Base-by-base conservation (phyloP, 1,139 yeast species). In the Debaryomyces sp. region DNA sequence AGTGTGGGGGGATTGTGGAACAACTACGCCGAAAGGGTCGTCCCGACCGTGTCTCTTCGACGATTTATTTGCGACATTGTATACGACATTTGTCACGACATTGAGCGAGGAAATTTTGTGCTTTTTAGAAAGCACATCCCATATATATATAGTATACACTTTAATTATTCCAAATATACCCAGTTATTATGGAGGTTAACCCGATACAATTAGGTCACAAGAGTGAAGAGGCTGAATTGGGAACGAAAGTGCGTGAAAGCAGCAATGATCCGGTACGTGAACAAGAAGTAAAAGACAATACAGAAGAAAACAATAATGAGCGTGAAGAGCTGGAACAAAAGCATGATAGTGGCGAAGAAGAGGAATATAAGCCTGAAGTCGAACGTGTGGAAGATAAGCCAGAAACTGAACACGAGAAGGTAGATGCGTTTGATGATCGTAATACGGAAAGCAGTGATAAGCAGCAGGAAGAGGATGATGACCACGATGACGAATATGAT, bases 171-270 rank as follows among this genome's bases (percentile, higher is more conserved):
- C 21, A 15, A 15, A 13, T 12, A n/a, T 15, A 26, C 22, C 12
- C 15, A 39, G 6, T 13, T 30, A 30, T 34, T 26, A 48, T 48
- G 50, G 48, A 45, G 34, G 50, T 48, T 9, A 43, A 38, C 18
- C 50, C 50, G 27, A 34, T 48, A 24, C 41, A 35, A 2, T 26
- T 47, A 26, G 35, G 44, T 8, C 23, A 34, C 10, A 41, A 24
- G 34, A 23, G 30, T n/a, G 41, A 23, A 3, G 44, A 34, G 5
- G 8, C 18, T 17, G 42, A 39, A 12, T 9, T 15, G 22, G 10
- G 29, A 10, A 15, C 10, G 13, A 18, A 30, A 13, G 24, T 40
- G 17, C 29, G 22, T 18, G 45, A 17, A 13, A 30, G 41, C 18
- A 12, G 18, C n/a, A 38, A 15, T n/a, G 35, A 39, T 12, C 10